These are phyloP conservation scores for Sordariomycetes sp. DNA, from an alignment of 2,329 filamentous ascomycete species.

Conservation along the genomic window DNA sequence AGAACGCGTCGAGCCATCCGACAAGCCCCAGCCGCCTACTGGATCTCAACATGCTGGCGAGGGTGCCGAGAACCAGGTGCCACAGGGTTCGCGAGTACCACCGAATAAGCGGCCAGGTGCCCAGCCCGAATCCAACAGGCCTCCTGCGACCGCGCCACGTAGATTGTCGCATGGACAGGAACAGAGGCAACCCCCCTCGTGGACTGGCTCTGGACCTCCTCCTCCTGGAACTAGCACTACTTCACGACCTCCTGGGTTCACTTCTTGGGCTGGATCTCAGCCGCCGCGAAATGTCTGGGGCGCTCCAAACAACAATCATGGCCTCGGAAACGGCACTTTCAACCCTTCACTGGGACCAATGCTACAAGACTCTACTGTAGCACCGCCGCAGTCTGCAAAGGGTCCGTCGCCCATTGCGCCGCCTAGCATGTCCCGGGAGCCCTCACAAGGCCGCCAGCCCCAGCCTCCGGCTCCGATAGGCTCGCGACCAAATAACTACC, in stretches of 20 bases:
- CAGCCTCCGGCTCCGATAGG: conserved; percentile 21
- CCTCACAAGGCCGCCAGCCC: conserved; percentile 14
- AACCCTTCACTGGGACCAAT: conserved; percentile 48
- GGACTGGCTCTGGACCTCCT: conserved; percentile 30
- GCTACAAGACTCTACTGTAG: conserved; percentile 25
- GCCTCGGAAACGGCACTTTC: conserved; percentile 72
- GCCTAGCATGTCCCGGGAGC: conserved; percentile 15
- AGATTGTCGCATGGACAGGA: conserved; percentile 22
- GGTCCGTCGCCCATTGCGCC: conserved; percentile 38
- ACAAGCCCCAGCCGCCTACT: neutral
- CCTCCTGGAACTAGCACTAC: too few relatives aligned
- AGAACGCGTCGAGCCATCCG: conserved; percentile 10
- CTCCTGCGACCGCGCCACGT: conserved; percentile 11
- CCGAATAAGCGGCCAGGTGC: too few relatives aligned
- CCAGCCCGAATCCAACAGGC: neutral
- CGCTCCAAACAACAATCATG: conserved; percentile 60
- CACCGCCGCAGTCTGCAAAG: conserved; percentile 21
- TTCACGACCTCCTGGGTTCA: conserved; percentile 39
- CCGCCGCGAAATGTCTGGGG: conserved; percentile 61
- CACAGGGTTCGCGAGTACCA: neutral
- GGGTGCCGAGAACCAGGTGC: neutral
- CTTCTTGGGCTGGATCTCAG: conserved; percentile 39
- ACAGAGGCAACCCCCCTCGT: conserved; percentile 21
- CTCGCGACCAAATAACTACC: conserved; percentile 18
- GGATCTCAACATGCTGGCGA: neutral